Percentiles rank a stretch among this genome's conserved stretches.
phyloP scores from a whole-genome alignment of 768 basidiomycete species.

The Stropharia rugosoannulata region DNA sequence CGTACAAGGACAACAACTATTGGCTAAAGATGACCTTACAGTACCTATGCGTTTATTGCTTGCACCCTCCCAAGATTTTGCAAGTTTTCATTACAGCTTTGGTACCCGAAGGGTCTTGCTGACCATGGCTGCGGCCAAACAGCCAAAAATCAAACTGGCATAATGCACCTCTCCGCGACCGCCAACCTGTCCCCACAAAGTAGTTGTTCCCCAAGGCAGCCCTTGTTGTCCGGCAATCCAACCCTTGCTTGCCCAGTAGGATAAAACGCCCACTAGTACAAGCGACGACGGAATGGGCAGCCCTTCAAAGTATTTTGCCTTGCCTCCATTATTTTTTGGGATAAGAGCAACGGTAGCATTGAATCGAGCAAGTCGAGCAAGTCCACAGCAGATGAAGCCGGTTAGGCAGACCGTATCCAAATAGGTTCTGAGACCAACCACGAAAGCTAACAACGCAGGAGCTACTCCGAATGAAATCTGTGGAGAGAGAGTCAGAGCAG shows the following conservation, averaged over 20 bases:
- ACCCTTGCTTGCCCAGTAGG: conserved; percentile 80
- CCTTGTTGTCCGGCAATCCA: conserved; percentile 82
- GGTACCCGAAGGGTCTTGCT: conserved; percentile 93
- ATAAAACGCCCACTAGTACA: conserved; percentile 72
- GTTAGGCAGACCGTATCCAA: conserved; percentile 88
- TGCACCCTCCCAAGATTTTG: background rate
- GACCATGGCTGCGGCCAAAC: conserved; percentile 96
- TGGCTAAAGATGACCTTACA: conserved; percentile 6
- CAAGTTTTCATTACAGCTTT: conserved; percentile 49
- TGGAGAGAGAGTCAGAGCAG: conserved; percentile 6
- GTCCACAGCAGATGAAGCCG: conserved; percentile 92
- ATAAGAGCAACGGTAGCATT: conserved; percentile 96
- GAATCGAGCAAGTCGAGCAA: conserved; percentile 96
- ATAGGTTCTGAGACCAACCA: conserved; percentile 86
- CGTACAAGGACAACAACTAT: background rate
- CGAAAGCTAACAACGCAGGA: conserved; percentile 90
- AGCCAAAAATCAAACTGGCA: conserved; percentile 71
- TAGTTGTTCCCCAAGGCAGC: conserved; percentile 72
- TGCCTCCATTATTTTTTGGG: conserved; percentile 85
- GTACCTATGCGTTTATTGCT: conserved; percentile 4
- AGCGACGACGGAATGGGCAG: conserved; percentile 94
- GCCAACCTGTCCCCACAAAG: conserved; percentile 68
- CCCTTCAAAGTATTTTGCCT: conserved; percentile 95
- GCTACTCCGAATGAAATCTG: conserved; percentile 98
- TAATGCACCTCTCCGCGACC: conserved; percentile 85